These are phyloP conservation scores for Xerocomellus dryophilus DNA, from an alignment of 768 basidiomycete genomes.

Conservation along the genomic window DNA sequence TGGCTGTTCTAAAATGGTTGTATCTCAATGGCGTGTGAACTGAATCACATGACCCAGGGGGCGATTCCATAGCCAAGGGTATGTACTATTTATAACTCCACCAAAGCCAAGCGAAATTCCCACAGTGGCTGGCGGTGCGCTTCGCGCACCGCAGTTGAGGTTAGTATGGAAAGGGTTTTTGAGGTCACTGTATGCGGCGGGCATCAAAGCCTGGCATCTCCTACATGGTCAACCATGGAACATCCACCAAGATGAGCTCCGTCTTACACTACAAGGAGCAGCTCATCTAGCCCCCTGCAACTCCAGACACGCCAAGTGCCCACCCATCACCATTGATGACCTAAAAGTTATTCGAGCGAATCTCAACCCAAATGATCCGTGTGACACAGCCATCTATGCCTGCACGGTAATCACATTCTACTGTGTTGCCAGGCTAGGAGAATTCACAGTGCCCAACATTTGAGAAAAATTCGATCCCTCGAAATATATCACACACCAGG, in stretches of 20 bases:
- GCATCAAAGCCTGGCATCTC: not conserved
- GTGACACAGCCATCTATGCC: not conserved
- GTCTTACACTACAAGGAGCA: not conserved
- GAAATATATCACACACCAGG: too few relatives aligned
- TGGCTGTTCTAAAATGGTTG: too few relatives aligned
- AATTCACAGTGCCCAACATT: not conserved
- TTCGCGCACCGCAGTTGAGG: too few relatives aligned
- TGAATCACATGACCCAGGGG: too few relatives aligned
- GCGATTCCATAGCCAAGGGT: too few relatives aligned
- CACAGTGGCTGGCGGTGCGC: too few relatives aligned
- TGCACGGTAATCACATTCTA: not conserved
- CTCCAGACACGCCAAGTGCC: not conserved
- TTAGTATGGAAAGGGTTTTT: too few relatives aligned
- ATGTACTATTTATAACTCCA: too few relatives aligned
- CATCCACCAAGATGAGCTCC: not conserved
- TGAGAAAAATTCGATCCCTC: not conserved
- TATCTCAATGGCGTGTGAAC: too few relatives aligned
- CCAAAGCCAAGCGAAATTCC: too few relatives aligned
- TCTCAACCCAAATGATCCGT: not conserved
- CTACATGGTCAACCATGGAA: not conserved
- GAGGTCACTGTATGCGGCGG: too few relatives aligned
- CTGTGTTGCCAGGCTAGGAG: not conserved
- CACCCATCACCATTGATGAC: not conserved
- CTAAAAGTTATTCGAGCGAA: not conserved
- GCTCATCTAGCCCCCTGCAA: rapidly evolving